Evolutionary conservation across 805 yeast species (phyloP), one percentile per base, ranked within the genome.

Genomic region (Ogataea nitratoaversa): DNA sequence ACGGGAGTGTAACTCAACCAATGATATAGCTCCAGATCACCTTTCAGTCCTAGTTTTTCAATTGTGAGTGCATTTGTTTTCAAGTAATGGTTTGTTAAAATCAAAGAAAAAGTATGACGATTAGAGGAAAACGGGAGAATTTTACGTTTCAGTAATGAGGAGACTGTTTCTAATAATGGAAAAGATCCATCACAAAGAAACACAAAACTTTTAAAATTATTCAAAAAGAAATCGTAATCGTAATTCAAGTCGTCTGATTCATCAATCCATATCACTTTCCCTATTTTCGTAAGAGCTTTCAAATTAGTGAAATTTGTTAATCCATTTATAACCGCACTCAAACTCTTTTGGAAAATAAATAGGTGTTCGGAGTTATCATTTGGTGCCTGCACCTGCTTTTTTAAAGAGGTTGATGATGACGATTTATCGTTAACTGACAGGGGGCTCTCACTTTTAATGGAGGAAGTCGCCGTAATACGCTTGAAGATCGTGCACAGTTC

Each of bases 231-330:
- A n/a, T 45, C 52, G 29, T 47, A 49, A 33, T 56, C 49, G 23
- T 48, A 46, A 7, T 28, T 37, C 8, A 36, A 28, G 8, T 36
- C 30, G 19, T 35, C 39, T 3, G 19, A 13, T 25, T 49, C 54
- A 30, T 59, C 59, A 17, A 57, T 47, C 65, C 65, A 62, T 2
- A 60, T 37, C 23, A 60, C 63, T 22, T 50, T 49, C 4, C 34
- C 44, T 8, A 62, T 55, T 11, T 46, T 44, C 14, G 64, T 52
- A 34, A 44, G 32, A 31, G 50, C 43, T 30, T 52, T 45, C 34
- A 62, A 48, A 20, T 49, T 47, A 5, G 55, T 49, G 43, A 62
- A 61, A 12, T 47, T 43, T 5, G 64, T 50, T 31, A 62, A 37
- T 14, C 48, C 44, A 40, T 62, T 57, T 20, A 62, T 47, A 9